These are phyloP conservation scores for Plantago elongata DNA, from an alignment of 257 asterid genomes.

Conservation along the genomic window DNA sequence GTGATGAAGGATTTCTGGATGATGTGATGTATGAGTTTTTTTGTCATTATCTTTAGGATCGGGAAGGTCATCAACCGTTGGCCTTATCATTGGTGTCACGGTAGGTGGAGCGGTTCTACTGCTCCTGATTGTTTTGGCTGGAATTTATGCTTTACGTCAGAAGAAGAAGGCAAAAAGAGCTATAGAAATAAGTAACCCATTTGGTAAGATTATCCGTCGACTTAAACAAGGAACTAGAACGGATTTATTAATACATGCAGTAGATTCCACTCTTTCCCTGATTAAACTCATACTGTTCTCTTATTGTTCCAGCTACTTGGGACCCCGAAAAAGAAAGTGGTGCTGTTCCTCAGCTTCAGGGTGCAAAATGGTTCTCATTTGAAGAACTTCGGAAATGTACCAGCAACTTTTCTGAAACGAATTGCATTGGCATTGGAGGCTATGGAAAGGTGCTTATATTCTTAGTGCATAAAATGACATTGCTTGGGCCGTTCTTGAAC, in stretches of 20 bases:
- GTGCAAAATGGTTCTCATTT: slow-evolving; percentile 74
- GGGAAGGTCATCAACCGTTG: slow-evolving; percentile 45
- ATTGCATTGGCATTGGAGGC: slow-evolving; percentile 81
- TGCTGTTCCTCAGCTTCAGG: slow-evolving; percentile 73
- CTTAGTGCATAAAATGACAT: not conserved
- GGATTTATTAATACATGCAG: not conserved
- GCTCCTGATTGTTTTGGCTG: slow-evolving; percentile 41
- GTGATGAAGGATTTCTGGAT: not conserved
- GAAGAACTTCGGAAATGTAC: slow-evolving; percentile 70
- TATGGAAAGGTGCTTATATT: slow-evolving; percentile 67
- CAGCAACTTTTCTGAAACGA: slow-evolving; percentile 59
- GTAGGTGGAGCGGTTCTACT: slow-evolving; percentile 51
- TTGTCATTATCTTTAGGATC: slow-evolving; percentile 28
- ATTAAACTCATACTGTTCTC: slow-evolving; percentile 1
- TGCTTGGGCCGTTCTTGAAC: not conserved
- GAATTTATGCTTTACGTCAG: slow-evolving; percentile 53
- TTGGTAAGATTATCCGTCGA: slow-evolving; percentile 45
- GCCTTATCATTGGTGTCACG: slow-evolving; percentile 54
- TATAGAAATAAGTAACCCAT: slow-evolving; percentile 48
- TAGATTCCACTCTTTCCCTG: not conserved
- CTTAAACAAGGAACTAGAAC: slow-evolving; percentile 2
- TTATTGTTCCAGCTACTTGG: slow-evolving; percentile 63
- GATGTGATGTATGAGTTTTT: slow-evolving; percentile 5
- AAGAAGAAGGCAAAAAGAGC: slow-evolving; percentile 45
- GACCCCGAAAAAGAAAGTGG: slow-evolving; percentile 61